These are phyloP conservation scores for Candida silvatica DNA, from an alignment of 805 yeast species.

Conservation along the genomic window DNA sequence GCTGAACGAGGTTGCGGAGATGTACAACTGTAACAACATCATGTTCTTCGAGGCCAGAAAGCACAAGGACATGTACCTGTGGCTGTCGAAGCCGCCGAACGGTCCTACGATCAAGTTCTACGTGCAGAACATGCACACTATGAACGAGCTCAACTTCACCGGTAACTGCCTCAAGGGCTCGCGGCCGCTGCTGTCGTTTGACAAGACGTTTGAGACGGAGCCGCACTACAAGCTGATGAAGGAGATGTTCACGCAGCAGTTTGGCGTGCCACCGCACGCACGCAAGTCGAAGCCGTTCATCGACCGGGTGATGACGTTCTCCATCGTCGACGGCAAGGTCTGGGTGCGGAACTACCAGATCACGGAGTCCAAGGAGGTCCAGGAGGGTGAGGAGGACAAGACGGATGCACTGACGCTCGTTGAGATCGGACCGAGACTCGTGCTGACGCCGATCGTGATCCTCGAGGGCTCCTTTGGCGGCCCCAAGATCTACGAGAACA, in stretches of 20 bases:
- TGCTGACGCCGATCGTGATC: slow-evolving; percentile 82
- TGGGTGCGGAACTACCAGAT: slow-evolving; percentile 97
- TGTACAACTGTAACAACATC: slow-evolving; percentile 94
- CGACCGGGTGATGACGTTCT: slow-evolving; percentile 91
- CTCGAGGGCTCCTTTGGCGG: slow-evolving; percentile 97
- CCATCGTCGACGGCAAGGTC: slow-evolving; percentile 85
- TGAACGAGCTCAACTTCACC: slow-evolving; percentile 92
- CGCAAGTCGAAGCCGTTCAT: slow-evolving; percentile 90
- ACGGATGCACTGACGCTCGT: slow-evolving; percentile 50
- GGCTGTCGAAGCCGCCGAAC: slow-evolving; percentile 95
- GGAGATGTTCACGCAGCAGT: slow-evolving; percentile 72
- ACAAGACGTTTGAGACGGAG: slow-evolving; percentile 62
- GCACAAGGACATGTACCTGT: slow-evolving; percentile 88
- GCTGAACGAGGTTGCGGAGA: slow-evolving; percentile 91
- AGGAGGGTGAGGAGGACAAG: slow-evolving; percentile 30
- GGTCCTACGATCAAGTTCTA: slow-evolving; percentile 95
- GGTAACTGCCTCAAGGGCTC: slow-evolving; percentile 96
- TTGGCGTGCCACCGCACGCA: slow-evolving; percentile 94
- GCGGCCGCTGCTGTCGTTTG: slow-evolving; percentile 88
- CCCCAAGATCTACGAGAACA: slow-evolving; percentile 94
- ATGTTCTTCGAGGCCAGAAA: slow-evolving; percentile 93
- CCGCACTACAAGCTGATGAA: slow-evolving; percentile 67
- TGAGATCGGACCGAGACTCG: slow-evolving; percentile 96
- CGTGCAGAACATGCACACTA: slow-evolving; percentile 89
- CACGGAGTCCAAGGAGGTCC: slow-evolving; percentile 51